phyloP scores from a whole-genome alignment of 805 yeast genomes.

The Candida odintsovae region DNA sequence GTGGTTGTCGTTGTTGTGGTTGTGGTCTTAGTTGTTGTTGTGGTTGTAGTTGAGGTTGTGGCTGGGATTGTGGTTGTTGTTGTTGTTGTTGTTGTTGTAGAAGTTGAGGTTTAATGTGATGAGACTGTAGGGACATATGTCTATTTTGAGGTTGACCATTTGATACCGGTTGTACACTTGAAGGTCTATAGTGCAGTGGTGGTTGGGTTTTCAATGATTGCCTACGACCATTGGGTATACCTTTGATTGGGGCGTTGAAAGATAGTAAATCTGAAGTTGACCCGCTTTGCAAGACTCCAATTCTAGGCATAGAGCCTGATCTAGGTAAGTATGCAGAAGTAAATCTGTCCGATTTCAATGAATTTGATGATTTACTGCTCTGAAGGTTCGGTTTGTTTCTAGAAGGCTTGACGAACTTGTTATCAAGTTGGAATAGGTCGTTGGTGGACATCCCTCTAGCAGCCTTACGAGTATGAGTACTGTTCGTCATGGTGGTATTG shows the following conservation, averaged over 20 bases:
- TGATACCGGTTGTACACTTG: not conserved
- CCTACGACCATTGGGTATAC: slow-evolving; percentile 1
- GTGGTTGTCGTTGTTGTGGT: slow-evolving; percentile 1
- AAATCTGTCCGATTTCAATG: not conserved
- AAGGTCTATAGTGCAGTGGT: not conserved
- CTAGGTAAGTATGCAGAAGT: not conserved
- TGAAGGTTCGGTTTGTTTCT: slow-evolving; percentile 7
- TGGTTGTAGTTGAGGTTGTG: slow-evolving; percentile 1
- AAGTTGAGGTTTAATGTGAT: slow-evolving; percentile 7
- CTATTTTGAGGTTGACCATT: not conserved
- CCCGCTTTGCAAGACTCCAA: not conserved
- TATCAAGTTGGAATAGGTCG: slow-evolving; percentile 16
- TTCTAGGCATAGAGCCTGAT: slow-evolving; percentile 1
- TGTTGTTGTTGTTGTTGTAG: slow-evolving; percentile 1
- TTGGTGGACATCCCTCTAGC: slow-evolving; percentile 21
- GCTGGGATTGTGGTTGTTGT: not conserved
- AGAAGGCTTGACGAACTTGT: slow-evolving; percentile 14
- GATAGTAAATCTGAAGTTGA: not conserved
- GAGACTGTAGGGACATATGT: slow-evolving; percentile 4
- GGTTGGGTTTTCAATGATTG: not conserved
- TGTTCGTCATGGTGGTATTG: slow-evolving; percentile 3
- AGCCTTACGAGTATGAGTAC: not conserved
- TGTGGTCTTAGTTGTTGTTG: too few species aligned
- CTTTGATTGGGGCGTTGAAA: not conserved
- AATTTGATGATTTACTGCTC: not conserved